Conservation (phyloP, 2,329 filamentous ascomycete genomes). For the Alternaria sp. region DNA sequence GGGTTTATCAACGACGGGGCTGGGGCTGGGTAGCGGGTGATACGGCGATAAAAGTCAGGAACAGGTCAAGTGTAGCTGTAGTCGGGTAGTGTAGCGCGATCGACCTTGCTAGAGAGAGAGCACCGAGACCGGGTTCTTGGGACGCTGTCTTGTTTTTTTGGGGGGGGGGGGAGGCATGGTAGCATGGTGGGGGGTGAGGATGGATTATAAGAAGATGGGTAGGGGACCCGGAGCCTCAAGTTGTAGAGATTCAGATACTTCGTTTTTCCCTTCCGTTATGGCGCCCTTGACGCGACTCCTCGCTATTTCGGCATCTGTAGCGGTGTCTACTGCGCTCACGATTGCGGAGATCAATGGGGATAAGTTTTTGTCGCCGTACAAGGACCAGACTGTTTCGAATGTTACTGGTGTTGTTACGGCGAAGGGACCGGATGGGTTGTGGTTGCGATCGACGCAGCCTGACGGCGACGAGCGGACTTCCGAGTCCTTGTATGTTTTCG, state of each 20-base stretch:
- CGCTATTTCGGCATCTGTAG: slow-evolving; percentile 29
- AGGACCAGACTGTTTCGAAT: slow-evolving; percentile 64
- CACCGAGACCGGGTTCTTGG: slow-evolving; percentile 14
- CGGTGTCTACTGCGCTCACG: slow-evolving; percentile 34
- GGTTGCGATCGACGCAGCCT: slow-evolving; percentile 67
- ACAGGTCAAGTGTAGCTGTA: slow-evolving; percentile 11
- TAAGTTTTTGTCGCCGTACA: slow-evolving; percentile 68
- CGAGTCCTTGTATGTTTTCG: slow-evolving; percentile 72
- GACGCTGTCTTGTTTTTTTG: too few relatives aligned
- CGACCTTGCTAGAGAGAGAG: slow-evolving; percentile 7
- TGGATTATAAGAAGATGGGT: slow-evolving; percentile 7
- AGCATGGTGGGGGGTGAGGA: neutral
- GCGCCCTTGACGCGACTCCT: slow-evolving; percentile 26
- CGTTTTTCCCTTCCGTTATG: slow-evolving; percentile 14
- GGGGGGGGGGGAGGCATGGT: neutral
- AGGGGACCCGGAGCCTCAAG: neutral
- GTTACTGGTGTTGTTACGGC: slow-evolving; percentile 72
- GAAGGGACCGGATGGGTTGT: slow-evolving; percentile 68
- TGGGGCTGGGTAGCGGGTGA: neutral
- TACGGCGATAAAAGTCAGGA: slow-evolving; percentile 9
- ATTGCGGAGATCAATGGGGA: slow-evolving; percentile 72
- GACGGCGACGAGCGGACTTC: slow-evolving; percentile 67
- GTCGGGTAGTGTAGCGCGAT: slow-evolving; percentile 6
- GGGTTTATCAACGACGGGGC: neutral
- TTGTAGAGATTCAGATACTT: neutral